Base-by-base conservation (phyloP, 495 filamentous ascomycete species). In the Amphirosellinia nigrospora region DNA sequence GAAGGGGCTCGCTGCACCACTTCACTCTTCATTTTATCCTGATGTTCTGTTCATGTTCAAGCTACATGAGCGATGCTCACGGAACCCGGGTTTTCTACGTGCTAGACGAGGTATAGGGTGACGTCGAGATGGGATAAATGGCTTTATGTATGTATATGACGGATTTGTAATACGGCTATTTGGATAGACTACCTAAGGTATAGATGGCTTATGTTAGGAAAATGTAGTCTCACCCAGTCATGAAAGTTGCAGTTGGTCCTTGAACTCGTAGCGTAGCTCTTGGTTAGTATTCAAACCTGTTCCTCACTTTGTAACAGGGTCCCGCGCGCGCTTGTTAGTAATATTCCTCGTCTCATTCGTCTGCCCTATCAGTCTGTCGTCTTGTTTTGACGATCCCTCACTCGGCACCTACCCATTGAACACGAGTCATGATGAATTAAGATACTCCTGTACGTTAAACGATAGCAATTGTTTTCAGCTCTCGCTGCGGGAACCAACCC, bases 61-160 rank as follows among this genome's bases (percentile, higher is more conserved):
- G n/a, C n/a, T n/a, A 45, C 19, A 16, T 19, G 15, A 19, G 41
- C 41, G 79, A 80, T 6, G 73, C 75, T 7, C 74, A 75, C n/a
- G 82, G 81, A 13, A 78, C 82, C 23, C 69, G 77, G 9, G 81
- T n/a, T 4, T 28, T 3, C 11, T 21, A 23, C 15, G 10, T 26
- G 48, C 26, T 4, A 23, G 23, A 52, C 23, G 23, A 13, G 48
- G 28, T 28, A 16, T 4, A n/a, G 23, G 23, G 11, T 26, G 15
- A 15, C 23, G 11, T 21, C 23, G 11, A 28, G 23, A 13, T 15
- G 10, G 23, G 23, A 28, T 52, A 15, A 11, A 52, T 52, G 46
- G 46, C 11, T 50, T 50, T 8, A 50, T 21, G 46, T 0, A 9
- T 50, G 23, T 50, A 4, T 48, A 10, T 48, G 50, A 8, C 11